Conservation (phyloP, 2,329 filamentous ascomycete species). For the Thelonectria blattea region DNA sequence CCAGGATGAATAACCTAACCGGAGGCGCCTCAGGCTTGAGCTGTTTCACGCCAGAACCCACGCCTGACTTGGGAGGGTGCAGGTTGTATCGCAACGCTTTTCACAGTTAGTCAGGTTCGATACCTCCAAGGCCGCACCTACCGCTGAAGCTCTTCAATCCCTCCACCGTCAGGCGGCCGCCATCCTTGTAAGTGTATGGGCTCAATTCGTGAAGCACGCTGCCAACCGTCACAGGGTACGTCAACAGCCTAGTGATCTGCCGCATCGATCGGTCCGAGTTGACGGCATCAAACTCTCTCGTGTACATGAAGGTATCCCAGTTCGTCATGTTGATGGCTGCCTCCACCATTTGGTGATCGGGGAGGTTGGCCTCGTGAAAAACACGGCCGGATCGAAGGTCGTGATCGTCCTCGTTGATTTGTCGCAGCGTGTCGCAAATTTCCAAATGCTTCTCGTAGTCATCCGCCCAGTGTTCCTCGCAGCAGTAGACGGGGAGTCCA, state of each 20-base stretch:
- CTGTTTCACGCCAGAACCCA: constrained; percentile 75
- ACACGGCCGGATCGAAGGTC: constrained; percentile 88
- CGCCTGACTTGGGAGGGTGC: constrained; percentile 83
- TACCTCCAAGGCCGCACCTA: constrained; percentile 52
- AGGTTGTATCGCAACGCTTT: constrained; percentile 89
- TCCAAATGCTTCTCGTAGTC: constrained; percentile 93
- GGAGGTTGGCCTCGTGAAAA: constrained; percentile 94
- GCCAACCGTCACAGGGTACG: constrained; percentile 90
- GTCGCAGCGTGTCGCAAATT: constrained; percentile 86
- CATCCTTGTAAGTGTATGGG: constrained; percentile 81
- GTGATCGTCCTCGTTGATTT: constrained; percentile 98
- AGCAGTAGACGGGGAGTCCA: constrained; percentile 91
- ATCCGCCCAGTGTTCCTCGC: constrained; percentile 92
- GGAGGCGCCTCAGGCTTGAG: constrained; percentile 85
- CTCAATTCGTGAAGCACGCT: constrained; percentile 94
- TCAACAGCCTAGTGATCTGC: constrained; percentile 90
- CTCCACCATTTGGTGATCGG: constrained; percentile 88
- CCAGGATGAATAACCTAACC: constrained; percentile 89
- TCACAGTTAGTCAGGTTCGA: constrained; percentile 7
- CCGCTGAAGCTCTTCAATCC: constrained; percentile 93
- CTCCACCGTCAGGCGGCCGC: constrained; percentile 80
- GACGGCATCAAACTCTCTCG: constrained; percentile 87
- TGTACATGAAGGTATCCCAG: constrained; percentile 97
- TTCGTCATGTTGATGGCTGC: constrained; percentile 96
- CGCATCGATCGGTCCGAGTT: constrained; percentile 90